Evolutionary conservation across 345 rosid species (phyloP).

Genomic region (Heritiera fomes): DNA sequence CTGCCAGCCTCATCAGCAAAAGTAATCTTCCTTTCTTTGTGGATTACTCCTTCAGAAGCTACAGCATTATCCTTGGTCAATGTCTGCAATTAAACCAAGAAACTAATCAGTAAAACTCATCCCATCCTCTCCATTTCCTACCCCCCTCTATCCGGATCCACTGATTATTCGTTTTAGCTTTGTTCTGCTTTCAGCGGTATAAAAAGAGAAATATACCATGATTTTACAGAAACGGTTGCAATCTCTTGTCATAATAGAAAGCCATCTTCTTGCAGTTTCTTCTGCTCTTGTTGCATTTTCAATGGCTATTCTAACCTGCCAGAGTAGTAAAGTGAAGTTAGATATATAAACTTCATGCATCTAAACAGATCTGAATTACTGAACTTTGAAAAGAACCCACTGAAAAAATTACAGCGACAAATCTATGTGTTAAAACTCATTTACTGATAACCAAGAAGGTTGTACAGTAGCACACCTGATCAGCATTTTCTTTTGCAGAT

Average conservation of each 20-base stretch:
- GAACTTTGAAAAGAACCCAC: not conserved
- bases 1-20: constrained; percentile 95
- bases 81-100: constrained; percentile 41
- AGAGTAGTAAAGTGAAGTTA: constrained; percentile 15
- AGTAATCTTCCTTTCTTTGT: constrained; percentile 58
- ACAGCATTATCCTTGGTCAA: constrained; percentile 40
- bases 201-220: constrained; percentile 56
- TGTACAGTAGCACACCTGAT: constrained; percentile 51
- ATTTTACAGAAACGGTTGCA: constrained; percentile 85
- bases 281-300: constrained; percentile 57
- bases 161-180: not conserved
- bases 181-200: not conserved
- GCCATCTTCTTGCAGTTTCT: constrained; percentile 66
- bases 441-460: not conserved
- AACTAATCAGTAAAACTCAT: constrained; percentile 17
- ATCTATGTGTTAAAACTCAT: not conserved
- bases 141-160: not conserved
- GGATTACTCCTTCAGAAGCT: constrained; percentile 31
- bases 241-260: constrained; percentile 63
- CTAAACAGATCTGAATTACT: not conserved
- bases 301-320: constrained; percentile 53
- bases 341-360: not conserved
- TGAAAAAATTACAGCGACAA: not conserved
- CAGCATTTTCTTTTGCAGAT: constrained; percentile 37
- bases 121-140: not conserved